Percentiles rank a stretch among this genome's conserved stretches.
Evolutionary conservation across 805 yeast species (phyloP).

Genomic region (Pichia membranifaciens): DNA sequence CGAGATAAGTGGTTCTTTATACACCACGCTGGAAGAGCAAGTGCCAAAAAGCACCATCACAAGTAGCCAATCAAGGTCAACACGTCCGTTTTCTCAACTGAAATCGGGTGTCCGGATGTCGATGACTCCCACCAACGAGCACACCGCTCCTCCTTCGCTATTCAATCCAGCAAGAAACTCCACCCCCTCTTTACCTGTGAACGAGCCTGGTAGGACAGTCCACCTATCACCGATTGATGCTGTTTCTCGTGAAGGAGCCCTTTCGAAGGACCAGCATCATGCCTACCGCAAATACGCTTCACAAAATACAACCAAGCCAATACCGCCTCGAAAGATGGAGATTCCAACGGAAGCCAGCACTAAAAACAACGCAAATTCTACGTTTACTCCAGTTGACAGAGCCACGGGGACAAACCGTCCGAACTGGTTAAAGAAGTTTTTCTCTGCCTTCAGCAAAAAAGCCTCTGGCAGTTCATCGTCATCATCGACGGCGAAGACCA

Average conservation of each 20-base stretch:
- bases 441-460: constrained; percentile 9
- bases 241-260: background rate
- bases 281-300: background rate
- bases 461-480: background rate
- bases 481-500: too few relatives aligned
- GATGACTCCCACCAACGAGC: constrained; percentile 1
- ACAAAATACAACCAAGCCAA: background rate
- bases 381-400: background rate
- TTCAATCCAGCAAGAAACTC: background rate
- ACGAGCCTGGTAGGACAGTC: background rate
- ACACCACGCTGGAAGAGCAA: constrained; percentile 7
- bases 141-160: background rate
- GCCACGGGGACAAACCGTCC: constrained; percentile 10
- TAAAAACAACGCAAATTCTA: background rate
- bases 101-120: constrained; percentile 1
- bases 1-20: constrained; percentile 9
- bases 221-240: constrained; percentile 1
- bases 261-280: background rate
- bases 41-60: background rate
- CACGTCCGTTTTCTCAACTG: background rate
- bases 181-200: background rate
- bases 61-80: background rate
- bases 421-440: constrained; percentile 21
- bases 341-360: background rate
- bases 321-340: background rate